Evolutionary conservation across 108 stramenopile genomes (phyloP), one percentile per base, ranked within the genome.

Genomic region (Halocafeteria seosinensis): DNA sequence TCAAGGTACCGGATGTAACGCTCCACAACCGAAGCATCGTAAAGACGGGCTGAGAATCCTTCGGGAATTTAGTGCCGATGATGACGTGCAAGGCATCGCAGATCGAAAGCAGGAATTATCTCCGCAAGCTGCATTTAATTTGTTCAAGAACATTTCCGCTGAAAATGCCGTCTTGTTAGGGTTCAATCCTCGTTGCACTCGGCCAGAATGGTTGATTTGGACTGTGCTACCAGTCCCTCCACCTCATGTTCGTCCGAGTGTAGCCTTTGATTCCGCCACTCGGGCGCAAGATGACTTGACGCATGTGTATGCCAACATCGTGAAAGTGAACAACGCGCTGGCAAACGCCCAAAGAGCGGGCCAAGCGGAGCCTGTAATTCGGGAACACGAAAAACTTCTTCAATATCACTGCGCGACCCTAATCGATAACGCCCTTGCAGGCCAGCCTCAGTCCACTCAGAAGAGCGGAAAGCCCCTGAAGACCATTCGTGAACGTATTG

Each of bases 181-280:
- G 34, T 78, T 95, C 33, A 83, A 95, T 74, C 80, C 87, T 31
- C 75, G 79, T 42, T 87, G 78, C 71, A 85, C 88, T n/a, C 84
- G 92, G 26, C 94, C 96, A 1, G 93, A 94, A 62, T 98, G 93
- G 94, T 78, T 94, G 70, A 67, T 94, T 26, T 77, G 91, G 36
- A 87, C 91, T 61, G 96, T 95, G 33, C 73, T 98, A 50, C 93
- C 96, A 29, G 91, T 98, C 30, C 89, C 92, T 24, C 96, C 95
- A 8, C 84, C 92, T 28, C 96, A 98, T 77, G 92, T 98, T n/a
- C 91, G 96, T 12, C 96, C 96, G 55, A 79, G 77, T 33, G 90
- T 96, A 29, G 78, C 69, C 55, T 69, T 84, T 62, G 91, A 87
- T 38, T 82, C 79, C 27, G 62, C 72, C 51, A 73, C 71, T 30